These are phyloP conservation scores for Blastomyces percursus DNA, from an alignment of 2,329 filamentous ascomycete species.

Conservation along the genomic window DNA sequence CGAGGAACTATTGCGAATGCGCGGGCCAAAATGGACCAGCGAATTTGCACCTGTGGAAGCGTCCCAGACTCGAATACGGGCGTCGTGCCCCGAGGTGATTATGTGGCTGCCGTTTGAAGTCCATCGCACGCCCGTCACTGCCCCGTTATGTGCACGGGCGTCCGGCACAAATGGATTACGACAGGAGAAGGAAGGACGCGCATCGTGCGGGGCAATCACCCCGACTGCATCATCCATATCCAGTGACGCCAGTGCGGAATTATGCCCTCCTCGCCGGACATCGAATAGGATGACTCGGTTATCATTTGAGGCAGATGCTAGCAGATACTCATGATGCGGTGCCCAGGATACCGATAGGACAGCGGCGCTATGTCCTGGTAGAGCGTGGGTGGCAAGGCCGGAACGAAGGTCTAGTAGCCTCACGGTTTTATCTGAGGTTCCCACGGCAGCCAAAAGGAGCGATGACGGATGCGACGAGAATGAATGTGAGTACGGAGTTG, in stretches of 20 bases:
- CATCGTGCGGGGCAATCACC: constrained; percentile 36
- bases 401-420: constrained; percentile 79
- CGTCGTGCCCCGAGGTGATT: constrained; percentile 71
- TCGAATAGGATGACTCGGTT: constrained; percentile 81
- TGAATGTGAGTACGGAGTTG: constrained; percentile 51
- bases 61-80: constrained; percentile 79
- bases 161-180: constrained; percentile 35
- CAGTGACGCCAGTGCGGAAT: constrained; percentile 62
- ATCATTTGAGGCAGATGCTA: constrained; percentile 76
- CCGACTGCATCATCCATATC: constrained; percentile 77
- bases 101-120: constrained; percentile 67
- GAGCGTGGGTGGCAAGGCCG: constrained; percentile 60
- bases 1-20: constrained; percentile 56
- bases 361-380: constrained; percentile 56
- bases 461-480: constrained; percentile 56
- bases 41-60: constrained; percentile 71
- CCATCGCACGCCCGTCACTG: constrained; percentile 79
- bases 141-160: constrained; percentile 59
- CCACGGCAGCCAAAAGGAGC: constrained; percentile 71
- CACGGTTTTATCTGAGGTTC: constrained; percentile 73
- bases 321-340: constrained; percentile 63
- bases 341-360: constrained; percentile 69
- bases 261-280: constrained; percentile 57
- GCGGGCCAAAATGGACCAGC: constrained; percentile 74
- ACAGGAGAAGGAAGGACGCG: constrained; percentile 18